Percentiles rank a stretch among this genome's conserved stretches.
Evolutionary conservation across 2,329 filamentous ascomycete species (phyloP).

Genomic region (Allantophomopsis cytisporea): DNA sequence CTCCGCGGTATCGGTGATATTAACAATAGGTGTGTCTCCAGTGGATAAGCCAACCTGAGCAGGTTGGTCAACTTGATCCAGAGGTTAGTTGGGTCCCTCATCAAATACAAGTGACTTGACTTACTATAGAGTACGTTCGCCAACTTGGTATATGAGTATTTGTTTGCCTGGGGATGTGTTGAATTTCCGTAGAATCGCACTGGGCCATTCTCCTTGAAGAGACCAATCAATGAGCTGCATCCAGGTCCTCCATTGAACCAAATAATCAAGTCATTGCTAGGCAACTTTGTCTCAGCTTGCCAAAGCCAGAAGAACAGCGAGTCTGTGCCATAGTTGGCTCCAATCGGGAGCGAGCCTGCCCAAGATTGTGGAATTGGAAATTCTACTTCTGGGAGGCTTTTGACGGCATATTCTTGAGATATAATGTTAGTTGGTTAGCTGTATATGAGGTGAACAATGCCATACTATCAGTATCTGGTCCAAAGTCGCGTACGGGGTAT

Average conservation of each 20-base stretch:
- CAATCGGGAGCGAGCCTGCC: conserved; percentile 1
- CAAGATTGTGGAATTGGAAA: conserved; percentile 3
- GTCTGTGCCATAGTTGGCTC: background rate
- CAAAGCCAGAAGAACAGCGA: conserved; percentile 4
- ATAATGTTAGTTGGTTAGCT: background rate
- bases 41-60: conserved; percentile 1
- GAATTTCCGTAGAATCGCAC: background rate
- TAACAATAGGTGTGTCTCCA: background rate
- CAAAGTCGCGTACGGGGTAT: background rate
- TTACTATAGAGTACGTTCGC: conserved; percentile 2
- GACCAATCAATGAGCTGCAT: conserved; percentile 1
- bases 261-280: conserved; percentile 2
- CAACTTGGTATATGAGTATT: conserved; percentile 2
- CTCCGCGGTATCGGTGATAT: background rate
- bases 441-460: background rate
- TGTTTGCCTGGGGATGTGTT: conserved; percentile 1
- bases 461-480: background rate
- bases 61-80: conserved; percentile 1
- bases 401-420: conserved; percentile 1
- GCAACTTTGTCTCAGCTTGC: conserved; percentile 1
- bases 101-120: background rate
- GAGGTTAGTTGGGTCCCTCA: background rate
- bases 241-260: conserved; percentile 2
- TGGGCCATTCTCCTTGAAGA: conserved; percentile 3
- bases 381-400: conserved; percentile 1